phyloP scores from a whole-genome alignment of 306 rosid genomes.

The Cajanus cajan region DNA sequence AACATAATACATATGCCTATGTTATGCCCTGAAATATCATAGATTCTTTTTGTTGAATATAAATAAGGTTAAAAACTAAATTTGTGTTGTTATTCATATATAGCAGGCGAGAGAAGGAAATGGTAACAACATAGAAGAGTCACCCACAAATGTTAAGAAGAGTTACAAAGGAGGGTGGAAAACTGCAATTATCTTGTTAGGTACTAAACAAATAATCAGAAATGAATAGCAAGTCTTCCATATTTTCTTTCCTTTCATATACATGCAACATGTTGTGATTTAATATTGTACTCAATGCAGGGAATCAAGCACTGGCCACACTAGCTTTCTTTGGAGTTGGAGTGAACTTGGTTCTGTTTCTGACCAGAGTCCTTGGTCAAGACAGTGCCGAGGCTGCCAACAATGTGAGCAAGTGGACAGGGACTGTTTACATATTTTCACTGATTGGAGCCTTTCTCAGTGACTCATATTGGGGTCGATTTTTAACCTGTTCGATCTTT shows the following conservation, averaged over 20 bases:
- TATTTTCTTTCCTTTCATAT: too few relatives aligned
- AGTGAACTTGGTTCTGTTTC: slow-evolving; percentile 60
- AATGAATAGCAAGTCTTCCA: not conserved
- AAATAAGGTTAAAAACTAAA: not conserved
- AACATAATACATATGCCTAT: not conserved
- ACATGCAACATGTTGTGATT: not conserved
- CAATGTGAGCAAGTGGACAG: slow-evolving; percentile 57
- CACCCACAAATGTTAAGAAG: not conserved
- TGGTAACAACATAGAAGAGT: not conserved
- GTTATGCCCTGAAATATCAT: not conserved
- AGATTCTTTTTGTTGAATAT: not conserved
- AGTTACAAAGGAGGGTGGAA: slow-evolving; percentile 40
- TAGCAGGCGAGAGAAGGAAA: slow-evolving; percentile 29
- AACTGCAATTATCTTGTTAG: slow-evolving; percentile 44
- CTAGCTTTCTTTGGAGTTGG: slow-evolving; percentile 67
- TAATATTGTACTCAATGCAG: slow-evolving; percentile 23
- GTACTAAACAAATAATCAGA: slow-evolving; percentile 27
- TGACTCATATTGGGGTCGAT: slow-evolving; percentile 69
- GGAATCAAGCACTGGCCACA: slow-evolving; percentile 62
- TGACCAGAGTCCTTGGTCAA: slow-evolving; percentile 53
- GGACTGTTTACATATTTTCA: slow-evolving; percentile 60
- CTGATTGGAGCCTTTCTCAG: slow-evolving; percentile 59
- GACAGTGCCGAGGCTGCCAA: slow-evolving; percentile 55
- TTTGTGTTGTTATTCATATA: not conserved
- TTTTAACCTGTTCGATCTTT: slow-evolving; percentile 46